Base-by-base conservation (phyloP, 2,329 filamentous ascomycete genomes). In the Fusarium fracticaudum region DNA sequence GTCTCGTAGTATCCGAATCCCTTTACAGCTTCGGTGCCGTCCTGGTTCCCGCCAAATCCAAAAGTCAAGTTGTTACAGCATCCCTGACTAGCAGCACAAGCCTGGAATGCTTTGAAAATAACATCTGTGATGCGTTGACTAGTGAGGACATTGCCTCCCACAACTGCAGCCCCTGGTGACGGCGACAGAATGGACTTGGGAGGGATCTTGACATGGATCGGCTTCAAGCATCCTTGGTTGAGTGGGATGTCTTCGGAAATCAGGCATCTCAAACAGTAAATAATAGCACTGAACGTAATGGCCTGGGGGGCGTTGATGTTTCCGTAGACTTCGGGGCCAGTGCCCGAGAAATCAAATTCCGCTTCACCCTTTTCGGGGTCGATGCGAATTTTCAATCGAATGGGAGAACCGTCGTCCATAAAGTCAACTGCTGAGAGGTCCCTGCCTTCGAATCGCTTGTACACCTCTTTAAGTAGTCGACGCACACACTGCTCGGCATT, bases 31-130 rank as follows among this genome's bases (percentile, higher is more conserved):
- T 82, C 74, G 47, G 81, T 72, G 10, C 83, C 83, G 3, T 78
- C 80, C 41, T 83, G 76, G 60, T 85, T 85, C 13, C 84, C 84
- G 14, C 84, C 92, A 77, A 94, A 94, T 58, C 93, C 93, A 77
- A 96, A 96, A 0, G 94, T 96, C 14, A 96, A 86, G 78, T 96
- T 96, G 81, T 96, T 96, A 79, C 91, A 94, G 81, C 93, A 92
- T 18, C 94, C 94, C 77, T 96, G 94, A 14, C 88, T 91, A 18
- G 94, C 94, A 7, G 93, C 93, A 72, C 92, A 95, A 3, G 93
- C 94, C 65, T 90, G 87, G 85, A 96, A 96, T 4, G 93, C 93
- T 78, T 93, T 94, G 76, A 86, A 82, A 40, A 86, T 83, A 47
- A 86, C 84, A 61, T 86, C 84, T 3, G 84, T 85, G 60, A 86